Evolutionary conservation across 2,329 filamentous ascomycete species (phyloP).

Genomic region (Epichloe hybrida): DNA sequence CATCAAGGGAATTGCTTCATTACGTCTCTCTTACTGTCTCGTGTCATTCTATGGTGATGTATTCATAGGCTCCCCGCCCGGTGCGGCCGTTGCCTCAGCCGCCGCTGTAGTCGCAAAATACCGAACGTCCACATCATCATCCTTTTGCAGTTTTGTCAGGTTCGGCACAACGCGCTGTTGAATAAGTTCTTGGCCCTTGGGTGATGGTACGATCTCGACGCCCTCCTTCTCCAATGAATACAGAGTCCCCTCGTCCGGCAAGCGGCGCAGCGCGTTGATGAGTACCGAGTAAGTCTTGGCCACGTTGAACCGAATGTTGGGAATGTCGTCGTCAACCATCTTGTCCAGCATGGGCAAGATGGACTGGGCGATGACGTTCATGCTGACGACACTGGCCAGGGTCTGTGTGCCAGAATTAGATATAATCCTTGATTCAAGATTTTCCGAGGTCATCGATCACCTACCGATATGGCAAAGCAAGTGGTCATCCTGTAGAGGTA

Average conservation of each 20-base stretch:
- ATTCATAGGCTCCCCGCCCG: slow-evolving; percentile 47
- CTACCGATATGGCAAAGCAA: slow-evolving; percentile 96
- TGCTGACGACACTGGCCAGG: slow-evolving; percentile 78
- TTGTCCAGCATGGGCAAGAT: slow-evolving; percentile 95
- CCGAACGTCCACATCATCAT: slow-evolving; percentile 94
- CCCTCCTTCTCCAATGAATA: slow-evolving; percentile 73
- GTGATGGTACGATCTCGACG: slow-evolving; percentile 46
- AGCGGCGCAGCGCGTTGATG: slow-evolving; percentile 78
- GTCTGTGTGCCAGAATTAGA: slow-evolving; percentile 43
- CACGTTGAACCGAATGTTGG: slow-evolving; percentile 98
- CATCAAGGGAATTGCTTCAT: slow-evolving; percentile 40
- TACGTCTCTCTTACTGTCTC: slow-evolving; percentile 19
- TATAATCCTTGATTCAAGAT: not conserved
- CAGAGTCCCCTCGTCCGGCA: slow-evolving; percentile 80
- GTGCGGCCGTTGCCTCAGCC: slow-evolving; percentile 36
- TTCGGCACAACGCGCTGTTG: slow-evolving; percentile 78
- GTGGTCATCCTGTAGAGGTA: slow-evolving; percentile 99
- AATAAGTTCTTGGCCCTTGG: slow-evolving; percentile 65
- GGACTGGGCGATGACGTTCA: slow-evolving; percentile 83
- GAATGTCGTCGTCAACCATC: slow-evolving; percentile 86
- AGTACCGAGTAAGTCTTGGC: slow-evolving; percentile 92
- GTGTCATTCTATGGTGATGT: slow-evolving; percentile 45
- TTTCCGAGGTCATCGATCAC: slow-evolving; percentile 16
- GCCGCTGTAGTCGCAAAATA: slow-evolving; percentile 93
- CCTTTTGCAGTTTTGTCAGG: slow-evolving; percentile 89